Evolutionary conservation across 768 basidiomycete genomes (phyloP).

Genomic region (Leccinum uliginosum): DNA sequence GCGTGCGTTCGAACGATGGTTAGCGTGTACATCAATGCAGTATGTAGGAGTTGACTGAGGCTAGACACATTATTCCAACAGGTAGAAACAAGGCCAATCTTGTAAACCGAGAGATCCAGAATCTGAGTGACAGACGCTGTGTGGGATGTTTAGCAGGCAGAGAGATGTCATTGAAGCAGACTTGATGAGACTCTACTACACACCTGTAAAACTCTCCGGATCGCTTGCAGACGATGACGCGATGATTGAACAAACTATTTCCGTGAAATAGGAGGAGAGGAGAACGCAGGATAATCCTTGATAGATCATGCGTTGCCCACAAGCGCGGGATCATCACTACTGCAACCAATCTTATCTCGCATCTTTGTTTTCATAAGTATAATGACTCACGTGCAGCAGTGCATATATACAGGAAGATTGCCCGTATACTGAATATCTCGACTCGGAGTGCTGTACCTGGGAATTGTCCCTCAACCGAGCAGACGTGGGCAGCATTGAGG

Average conservation of each 20-base stretch:
- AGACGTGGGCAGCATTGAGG: not conserved
- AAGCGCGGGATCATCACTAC: conserved; percentile 16
- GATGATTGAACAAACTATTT: not conserved
- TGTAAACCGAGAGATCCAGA: not conserved
- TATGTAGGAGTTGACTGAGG: not conserved
- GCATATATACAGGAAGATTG: not conserved
- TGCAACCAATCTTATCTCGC: not conserved
- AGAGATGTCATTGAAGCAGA: not conserved
- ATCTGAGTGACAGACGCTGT: not conserved
- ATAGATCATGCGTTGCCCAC: conserved; percentile 8
- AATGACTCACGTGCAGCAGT: conserved; percentile 11
- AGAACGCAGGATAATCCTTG: conserved; percentile 9
- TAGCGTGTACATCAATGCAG: not conserved
- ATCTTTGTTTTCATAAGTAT: not conserved
- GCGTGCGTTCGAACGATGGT: too few species aligned
- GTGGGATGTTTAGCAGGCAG: not conserved
- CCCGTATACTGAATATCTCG: not conserved
- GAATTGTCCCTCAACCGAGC: not conserved
- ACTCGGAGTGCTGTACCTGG: conserved; percentile 8
- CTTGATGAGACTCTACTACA: not conserved
- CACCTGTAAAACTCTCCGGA: not conserved
- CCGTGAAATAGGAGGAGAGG: conserved; percentile 2
- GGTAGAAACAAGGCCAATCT: too few species aligned
- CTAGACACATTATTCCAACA: not conserved
- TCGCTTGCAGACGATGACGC: not conserved